phyloP scores from a whole-genome alignment of 2,329 filamentous ascomycete genomes.

The Aspergillus luchuensis region DNA sequence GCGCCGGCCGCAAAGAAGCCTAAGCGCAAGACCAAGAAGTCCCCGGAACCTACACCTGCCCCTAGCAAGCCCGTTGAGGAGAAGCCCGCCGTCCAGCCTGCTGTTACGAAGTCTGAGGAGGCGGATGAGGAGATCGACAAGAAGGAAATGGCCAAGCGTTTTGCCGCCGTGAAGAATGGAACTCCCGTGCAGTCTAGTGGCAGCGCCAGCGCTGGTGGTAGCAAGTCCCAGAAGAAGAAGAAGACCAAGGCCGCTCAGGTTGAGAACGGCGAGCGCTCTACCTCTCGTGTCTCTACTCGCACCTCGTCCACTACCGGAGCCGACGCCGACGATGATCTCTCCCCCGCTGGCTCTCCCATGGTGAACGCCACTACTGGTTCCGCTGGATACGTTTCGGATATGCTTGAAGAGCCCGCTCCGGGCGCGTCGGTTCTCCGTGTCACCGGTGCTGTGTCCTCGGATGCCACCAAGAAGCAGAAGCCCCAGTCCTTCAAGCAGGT shows the following conservation, averaged over 20 bases:
- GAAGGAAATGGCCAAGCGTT: constrained; percentile 74
- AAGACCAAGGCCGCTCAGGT: constrained; percentile 68
- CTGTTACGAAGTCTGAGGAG: constrained; percentile 33
- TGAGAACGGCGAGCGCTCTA: constrained; percentile 44
- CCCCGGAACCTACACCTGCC: constrained; percentile 31
- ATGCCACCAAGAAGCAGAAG: constrained; percentile 60
- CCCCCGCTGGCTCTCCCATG: constrained; percentile 68
- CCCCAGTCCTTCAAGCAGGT: constrained; percentile 63
- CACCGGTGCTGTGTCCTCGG: constrained; percentile 61
- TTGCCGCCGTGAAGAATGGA: constrained; percentile 71
- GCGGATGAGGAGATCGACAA: constrained; percentile 66
- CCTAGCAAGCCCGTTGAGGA: constrained; percentile 35
- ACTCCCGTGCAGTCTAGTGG: constrained; percentile 53
- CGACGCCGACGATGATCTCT: constrained; percentile 80
- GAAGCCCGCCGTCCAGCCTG: constrained; percentile 32
- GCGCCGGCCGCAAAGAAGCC: constrained; percentile 41
- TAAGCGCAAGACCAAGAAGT: constrained; percentile 44
- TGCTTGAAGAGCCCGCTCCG: constrained; percentile 74
- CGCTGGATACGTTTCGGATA: constrained; percentile 77
- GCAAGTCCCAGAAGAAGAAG: constrained; percentile 61
- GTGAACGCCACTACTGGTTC: constrained; percentile 43
- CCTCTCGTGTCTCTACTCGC: constrained; percentile 53
- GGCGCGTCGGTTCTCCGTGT: constrained; percentile 77
- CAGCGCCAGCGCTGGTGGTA: constrained; percentile 23
- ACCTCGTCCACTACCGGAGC: constrained; percentile 71